Evolutionary conservation across 1,139 yeast species (phyloP), one percentile per base, ranked within the genome.

Genomic region (Zygosaccharomyces pseudobailii): DNA sequence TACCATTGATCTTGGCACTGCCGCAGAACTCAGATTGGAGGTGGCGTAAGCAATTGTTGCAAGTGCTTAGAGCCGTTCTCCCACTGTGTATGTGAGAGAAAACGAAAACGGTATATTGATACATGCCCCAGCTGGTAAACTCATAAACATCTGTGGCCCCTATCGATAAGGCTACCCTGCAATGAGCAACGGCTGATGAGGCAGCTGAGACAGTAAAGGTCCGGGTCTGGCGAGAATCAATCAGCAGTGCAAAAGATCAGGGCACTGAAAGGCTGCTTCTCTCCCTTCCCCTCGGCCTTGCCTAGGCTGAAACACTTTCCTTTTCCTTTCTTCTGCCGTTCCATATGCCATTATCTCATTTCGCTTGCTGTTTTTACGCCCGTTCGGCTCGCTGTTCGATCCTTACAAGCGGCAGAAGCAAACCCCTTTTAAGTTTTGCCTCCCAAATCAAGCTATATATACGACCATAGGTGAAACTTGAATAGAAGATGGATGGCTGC

Each of bases 401-500:
- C 32, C 24, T 17, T 28, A 24, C 33, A n/a, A 23, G 41, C 41
- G 41, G 41, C 41, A 38, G 41, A 38, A 38, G 34, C 41, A 38
- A 28, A 38, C 41, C 41, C 41, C 41, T 38, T 38, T 38, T 30
- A 30, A n/a, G 13, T 9, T 30, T 30, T 30, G 10, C 10, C 33
- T 30, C 33, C 33, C 33, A 30, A n/a, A 30, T 30, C 33, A 30
- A 30, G 6, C 13, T 30, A 30, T 30, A 30, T 30, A 30, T 22
- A 33, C 24, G 24, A 17, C 24, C 36, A 33, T 19, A 19, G 3
- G 4, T 4, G 20, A 19, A 33, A 9, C 33, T n/a, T 10, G 13
- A 6, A 4, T 6, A 40, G 34, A 34, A 35, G 39, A 48, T 32
- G 47, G 42, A 9, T 13, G 35, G 43, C 23, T 40, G 38, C 17